phyloP scores from a whole-genome alignment of 257 asterid genomes.

The Catharanthus roseus region DNA sequence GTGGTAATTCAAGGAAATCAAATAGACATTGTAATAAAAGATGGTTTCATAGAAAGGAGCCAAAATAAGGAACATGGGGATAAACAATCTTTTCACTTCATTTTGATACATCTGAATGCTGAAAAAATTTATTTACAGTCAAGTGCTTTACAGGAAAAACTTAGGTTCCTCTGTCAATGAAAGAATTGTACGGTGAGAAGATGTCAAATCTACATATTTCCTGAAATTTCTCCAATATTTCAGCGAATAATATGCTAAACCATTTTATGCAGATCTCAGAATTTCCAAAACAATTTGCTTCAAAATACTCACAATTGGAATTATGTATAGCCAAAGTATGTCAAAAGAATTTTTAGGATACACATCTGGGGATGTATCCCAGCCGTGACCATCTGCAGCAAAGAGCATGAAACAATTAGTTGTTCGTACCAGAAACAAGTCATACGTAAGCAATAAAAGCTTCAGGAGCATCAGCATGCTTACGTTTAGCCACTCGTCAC shows the following conservation, averaged over 20 bases:
- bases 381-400: conserved; percentile 77
- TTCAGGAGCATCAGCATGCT: conserved; percentile 23
- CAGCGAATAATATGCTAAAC: neutral
- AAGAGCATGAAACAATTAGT: conserved; percentile 12
- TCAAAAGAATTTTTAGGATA: conserved; percentile 47
- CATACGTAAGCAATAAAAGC: conserved; percentile 2
- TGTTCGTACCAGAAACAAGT: conserved; percentile 4
- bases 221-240: neutral
- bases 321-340: neutral
- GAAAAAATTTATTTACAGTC: neutral
- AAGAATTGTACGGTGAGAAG: neutral
- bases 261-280: neutral
- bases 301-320: neutral
- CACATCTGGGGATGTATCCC: conserved; percentile 87
- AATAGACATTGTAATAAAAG: conserved; percentile 1
- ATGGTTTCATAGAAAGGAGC: neutral
- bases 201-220: neutral
- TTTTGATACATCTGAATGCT: neutral
- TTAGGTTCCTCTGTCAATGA: neutral
- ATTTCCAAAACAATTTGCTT: neutral
- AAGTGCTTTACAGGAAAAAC: neutral
- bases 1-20: conserved; percentile 34
- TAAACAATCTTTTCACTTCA: neutral
- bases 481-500: conserved; percentile 92
- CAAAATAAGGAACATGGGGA: neutral